Evolutionary conservation across 1,284 basidiomycete genomes (phyloP).

Genomic region (Ceratobasidium papillatum): DNA sequence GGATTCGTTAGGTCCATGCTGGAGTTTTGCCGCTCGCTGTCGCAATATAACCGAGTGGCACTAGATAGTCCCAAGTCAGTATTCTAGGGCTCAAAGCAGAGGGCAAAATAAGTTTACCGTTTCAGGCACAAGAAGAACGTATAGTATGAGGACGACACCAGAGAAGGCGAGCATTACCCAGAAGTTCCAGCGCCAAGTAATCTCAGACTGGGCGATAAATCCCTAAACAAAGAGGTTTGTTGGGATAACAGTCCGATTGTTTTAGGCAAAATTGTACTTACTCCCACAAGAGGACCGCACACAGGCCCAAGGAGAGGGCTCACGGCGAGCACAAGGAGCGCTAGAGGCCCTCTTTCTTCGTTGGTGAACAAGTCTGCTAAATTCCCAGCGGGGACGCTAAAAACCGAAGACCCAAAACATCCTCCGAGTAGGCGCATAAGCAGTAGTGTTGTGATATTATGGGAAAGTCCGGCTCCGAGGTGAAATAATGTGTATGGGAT

Average conservation of each 20-base stretch:
- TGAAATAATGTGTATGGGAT: slow-evolving; percentile 37
- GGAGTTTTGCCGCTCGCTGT: slow-evolving; percentile 5
- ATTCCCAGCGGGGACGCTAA: slow-evolving; percentile 22
- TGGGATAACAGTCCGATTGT: background rate
- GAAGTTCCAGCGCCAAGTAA: slow-evolving; percentile 38
- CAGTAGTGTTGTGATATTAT: slow-evolving; percentile 17
- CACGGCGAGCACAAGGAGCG: slow-evolving; percentile 13
- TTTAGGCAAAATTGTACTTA: background rate
- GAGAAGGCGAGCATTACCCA: slow-evolving; percentile 39
- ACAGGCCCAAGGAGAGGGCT: slow-evolving; percentile 30
- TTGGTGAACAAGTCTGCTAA: slow-evolving; percentile 32
- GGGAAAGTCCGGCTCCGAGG: slow-evolving; percentile 22
- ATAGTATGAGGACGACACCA: slow-evolving; percentile 3
- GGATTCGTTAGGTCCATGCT: background rate
- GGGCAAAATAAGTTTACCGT: background rate
- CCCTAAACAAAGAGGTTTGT: background rate
- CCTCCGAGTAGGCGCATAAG: slow-evolving; percentile 31
- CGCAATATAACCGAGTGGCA: slow-evolving; percentile 22
- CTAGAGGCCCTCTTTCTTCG: slow-evolving; percentile 25
- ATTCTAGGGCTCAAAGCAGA: background rate
- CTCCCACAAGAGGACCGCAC: slow-evolving; percentile 34
- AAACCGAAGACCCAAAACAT: slow-evolving; percentile 32
- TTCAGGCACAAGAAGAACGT: slow-evolving; percentile 29
- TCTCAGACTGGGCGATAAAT: slow-evolving; percentile 22
- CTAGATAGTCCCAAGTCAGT: background rate